A percentile compares a stretch with the other conserved stretches of the same genome.
Conservation (phyloP, 2,329 filamentous ascomycete genomes). For the Capronia epimyces region DNA sequence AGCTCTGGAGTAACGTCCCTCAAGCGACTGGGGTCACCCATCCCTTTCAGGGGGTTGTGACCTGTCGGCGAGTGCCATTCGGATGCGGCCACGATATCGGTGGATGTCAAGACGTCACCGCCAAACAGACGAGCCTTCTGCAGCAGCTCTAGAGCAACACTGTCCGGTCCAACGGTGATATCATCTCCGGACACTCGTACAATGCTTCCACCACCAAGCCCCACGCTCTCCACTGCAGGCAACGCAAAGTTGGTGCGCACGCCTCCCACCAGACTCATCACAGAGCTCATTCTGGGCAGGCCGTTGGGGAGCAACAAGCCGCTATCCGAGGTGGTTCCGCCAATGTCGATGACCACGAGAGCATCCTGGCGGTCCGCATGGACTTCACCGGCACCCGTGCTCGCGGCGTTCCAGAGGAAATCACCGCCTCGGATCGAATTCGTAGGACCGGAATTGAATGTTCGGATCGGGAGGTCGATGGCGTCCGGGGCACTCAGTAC, state of each 20-base stretch:
- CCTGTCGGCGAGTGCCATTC: slow-evolving; percentile 14
- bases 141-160: slow-evolving; percentile 55
- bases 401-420: slow-evolving; percentile 29
- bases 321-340: slow-evolving; percentile 62
- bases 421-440: slow-evolving; percentile 51
- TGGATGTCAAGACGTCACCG: slow-evolving; percentile 54
- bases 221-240: slow-evolving; percentile 53
- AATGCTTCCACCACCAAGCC: slow-evolving; percentile 52
- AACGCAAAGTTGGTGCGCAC: slow-evolving; percentile 60
- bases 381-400: neutral
- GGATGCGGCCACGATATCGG: slow-evolving; percentile 39
- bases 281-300: slow-evolving; percentile 58
- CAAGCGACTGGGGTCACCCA: neutral
- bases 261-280: slow-evolving; percentile 58
- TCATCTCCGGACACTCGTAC: slow-evolving; percentile 34
- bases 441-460: slow-evolving; percentile 49
- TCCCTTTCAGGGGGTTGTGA: neutral
- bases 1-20: slow-evolving; percentile 17
- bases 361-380: neutral
- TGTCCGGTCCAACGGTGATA: slow-evolving; percentile 55
- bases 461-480: slow-evolving; percentile 46
- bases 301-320: slow-evolving; percentile 57
- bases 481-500: slow-evolving; percentile 45
- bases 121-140: slow-evolving; percentile 54
- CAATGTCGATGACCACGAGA: slow-evolving; percentile 55